phyloP scores from a whole-genome alignment of 257 asterid genomes.

The Cordia subcordata region DNA sequence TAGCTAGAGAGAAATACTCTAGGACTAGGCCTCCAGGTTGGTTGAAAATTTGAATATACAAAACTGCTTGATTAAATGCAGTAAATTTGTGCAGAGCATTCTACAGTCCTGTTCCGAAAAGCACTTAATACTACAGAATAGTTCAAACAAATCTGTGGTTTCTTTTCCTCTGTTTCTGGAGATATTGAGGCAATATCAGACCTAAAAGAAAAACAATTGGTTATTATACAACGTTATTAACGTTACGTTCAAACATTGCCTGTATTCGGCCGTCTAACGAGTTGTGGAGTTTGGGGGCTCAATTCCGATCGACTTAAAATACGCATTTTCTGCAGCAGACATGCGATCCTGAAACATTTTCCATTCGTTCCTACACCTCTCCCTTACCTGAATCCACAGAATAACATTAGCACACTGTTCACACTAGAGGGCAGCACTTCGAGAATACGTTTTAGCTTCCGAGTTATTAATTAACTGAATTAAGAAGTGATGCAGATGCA shows the following conservation, averaged over 20 bases:
- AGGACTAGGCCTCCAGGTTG: too few relatives aligned
- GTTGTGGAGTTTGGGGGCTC: conserved; percentile 60
- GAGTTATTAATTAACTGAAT: neutral
- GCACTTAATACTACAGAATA: neutral
- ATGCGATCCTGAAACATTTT: conserved; percentile 65
- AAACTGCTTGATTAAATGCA: too few relatives aligned
- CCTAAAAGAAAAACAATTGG: neutral
- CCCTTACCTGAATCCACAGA: conserved; percentile 50
- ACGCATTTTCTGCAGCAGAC: conserved; percentile 63
- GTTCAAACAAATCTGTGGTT: neutral
- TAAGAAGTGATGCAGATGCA: neutral
- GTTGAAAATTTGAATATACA: too few relatives aligned
- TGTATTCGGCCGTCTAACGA: conserved; percentile 22
- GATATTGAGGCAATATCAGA: neutral
- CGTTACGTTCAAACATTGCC: too few relatives aligned
- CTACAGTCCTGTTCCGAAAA: too few relatives aligned
- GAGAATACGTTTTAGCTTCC: too few relatives aligned
- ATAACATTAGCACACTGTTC: neutral
- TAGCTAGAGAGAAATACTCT: too few relatives aligned
- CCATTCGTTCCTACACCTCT: conserved; percentile 88
- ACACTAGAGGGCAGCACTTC: neutral
- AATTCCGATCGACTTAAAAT: conserved; percentile 57
- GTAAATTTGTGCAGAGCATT: too few relatives aligned
- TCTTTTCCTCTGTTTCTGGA: conserved; percentile 1
- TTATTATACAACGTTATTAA: neutral